Evolutionary conservation across 306 rosid genomes (phyloP).

Genomic region (Oxytropis ochrocephala): DNA sequence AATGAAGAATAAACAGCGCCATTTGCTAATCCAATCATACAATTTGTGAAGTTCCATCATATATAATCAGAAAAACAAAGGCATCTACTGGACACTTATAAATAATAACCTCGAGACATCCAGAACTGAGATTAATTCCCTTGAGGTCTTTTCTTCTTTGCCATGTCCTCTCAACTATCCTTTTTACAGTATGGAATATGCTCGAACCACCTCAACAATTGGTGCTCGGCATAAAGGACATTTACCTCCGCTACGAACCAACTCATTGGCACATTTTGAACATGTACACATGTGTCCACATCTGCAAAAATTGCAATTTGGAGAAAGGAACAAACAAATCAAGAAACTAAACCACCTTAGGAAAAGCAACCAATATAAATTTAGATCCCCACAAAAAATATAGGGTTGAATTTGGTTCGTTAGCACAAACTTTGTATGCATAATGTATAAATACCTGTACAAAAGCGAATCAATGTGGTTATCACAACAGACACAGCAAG

Average conservation of each 20-base stretch:
- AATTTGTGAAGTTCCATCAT: constrained; percentile 38
- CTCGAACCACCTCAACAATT: constrained; percentile 95
- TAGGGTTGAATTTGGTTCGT: neutral
- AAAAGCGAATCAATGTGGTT: constrained; percentile 92
- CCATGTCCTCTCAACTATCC: constrained; percentile 34
- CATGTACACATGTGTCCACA: constrained; percentile 99
- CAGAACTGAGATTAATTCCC: constrained; percentile 31
- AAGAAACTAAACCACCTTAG: neutral
- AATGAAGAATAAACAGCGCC: constrained; percentile 74
- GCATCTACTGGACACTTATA: constrained; percentile 51
- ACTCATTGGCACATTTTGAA: constrained; percentile 94
- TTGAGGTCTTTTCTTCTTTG: constrained; percentile 25
- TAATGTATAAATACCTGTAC: constrained; percentile 67
- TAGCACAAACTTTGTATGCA: neutral
- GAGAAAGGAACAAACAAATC: neutral
- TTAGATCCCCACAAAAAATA: neutral
- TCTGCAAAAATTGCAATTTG: constrained; percentile 44
- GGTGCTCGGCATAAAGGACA: constrained; percentile 99
- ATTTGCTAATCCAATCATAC: constrained; percentile 76
- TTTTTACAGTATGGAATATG: constrained; percentile 93
- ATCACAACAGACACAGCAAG: constrained; percentile 98
- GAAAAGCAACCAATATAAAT: neutral
- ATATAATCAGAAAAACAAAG: constrained; percentile 69
- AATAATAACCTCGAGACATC: constrained; percentile 40
- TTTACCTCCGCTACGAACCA: constrained; percentile 92